phyloP scores from a whole-genome alignment of 306 rosid genomes.

The peach (Prunus persica) region Prunus_persica_NCBIv2 NC_034013.1:17654001-17654500 shows the following conservation, averaged over 20 bases:
- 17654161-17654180: conserved; percentile 60
- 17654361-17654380: conserved; percentile 17
- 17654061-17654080: conserved; percentile 5
- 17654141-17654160: conserved; percentile 56
- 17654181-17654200: conserved; percentile 40
- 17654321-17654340: conserved; percentile 56
- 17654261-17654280: conserved; percentile 12
- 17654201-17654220: conserved; percentile 52
- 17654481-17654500: background rate
- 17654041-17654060: background rate
- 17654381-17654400: conserved; percentile 56
- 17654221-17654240: conserved; percentile 34
- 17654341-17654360: conserved; percentile 33
- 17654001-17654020: conserved; percentile 14
- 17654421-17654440: conserved; percentile 45
- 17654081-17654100: conserved; percentile 5
- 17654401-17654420: conserved; percentile 57
- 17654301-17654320: conserved; percentile 33
- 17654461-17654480: conserved; percentile 25
- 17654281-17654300: conserved; percentile 66
- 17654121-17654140: conserved; percentile 9
- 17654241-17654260: background rate
- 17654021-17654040: background rate
- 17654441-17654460: conserved; percentile 43
- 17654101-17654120: conserved; percentile 2